A percentile compares a stretch with the other conserved stretches of the same genome.
Conservation (phyloP, 371 early-diverging fungal species). For the Mortierella sp. region DNA sequence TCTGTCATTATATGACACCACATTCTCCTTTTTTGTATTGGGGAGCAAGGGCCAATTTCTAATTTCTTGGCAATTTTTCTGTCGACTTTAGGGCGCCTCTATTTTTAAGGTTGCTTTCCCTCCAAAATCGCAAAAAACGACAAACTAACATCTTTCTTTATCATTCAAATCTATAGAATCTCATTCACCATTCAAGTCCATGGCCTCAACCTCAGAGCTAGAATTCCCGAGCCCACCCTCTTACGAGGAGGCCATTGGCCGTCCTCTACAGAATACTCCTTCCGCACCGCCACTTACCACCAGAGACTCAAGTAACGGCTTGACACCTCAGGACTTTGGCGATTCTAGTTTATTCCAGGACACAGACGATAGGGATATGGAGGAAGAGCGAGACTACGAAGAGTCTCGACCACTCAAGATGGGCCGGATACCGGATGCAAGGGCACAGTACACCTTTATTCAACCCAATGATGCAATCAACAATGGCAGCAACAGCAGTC, state of each 20-base stretch:
- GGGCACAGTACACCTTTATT: conserved; percentile 43
- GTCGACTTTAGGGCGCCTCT: too few relatives aligned
- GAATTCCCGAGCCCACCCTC: conserved; percentile 22
- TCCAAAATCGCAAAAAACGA: neutral
- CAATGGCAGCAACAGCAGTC: neutral
- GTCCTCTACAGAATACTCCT: neutral
- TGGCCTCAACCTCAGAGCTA: neutral
- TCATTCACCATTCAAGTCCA: neutral
- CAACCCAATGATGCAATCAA: conserved; percentile 32
- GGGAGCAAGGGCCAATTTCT: too few relatives aligned
- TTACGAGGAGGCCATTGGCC: conserved; percentile 40
- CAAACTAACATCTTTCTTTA: neutral
- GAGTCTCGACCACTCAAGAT: conserved; percentile 45
- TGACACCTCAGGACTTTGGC: conserved; percentile 18
- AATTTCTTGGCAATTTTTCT: too few relatives aligned
- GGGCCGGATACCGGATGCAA: conserved; percentile 27
- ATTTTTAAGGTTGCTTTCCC: too few relatives aligned
- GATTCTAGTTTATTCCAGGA: neutral
- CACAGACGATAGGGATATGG: neutral
- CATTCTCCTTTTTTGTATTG: too few relatives aligned
- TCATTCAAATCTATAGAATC: neutral
- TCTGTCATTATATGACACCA: too few relatives aligned
- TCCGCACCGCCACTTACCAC: neutral
- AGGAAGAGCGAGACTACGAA: conserved; percentile 38
- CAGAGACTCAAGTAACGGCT: neutral